phyloP scores from a whole-genome alignment of 257 asterid species.

The Przewalskia tangutica region DNA sequence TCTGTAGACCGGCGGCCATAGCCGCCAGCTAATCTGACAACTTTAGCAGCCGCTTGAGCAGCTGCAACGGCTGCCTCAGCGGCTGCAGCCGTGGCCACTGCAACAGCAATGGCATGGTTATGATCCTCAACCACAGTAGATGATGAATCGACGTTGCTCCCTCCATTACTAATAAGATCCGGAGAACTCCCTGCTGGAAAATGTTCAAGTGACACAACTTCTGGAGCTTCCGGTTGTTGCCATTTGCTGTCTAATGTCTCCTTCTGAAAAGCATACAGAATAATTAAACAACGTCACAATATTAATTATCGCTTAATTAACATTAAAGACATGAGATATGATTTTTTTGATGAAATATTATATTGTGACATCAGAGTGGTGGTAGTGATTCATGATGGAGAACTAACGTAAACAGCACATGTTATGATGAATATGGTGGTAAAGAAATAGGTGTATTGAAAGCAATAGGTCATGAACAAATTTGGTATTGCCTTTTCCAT shows the following conservation, averaged over 20 bases:
- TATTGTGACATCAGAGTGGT: neutral
- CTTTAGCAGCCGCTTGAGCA: conserved; percentile 87
- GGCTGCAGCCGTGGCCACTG: conserved; percentile 82
- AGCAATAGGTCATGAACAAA: conserved; percentile 29
- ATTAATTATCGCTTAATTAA: neutral
- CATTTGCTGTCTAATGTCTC: conserved; percentile 48
- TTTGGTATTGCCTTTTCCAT: neutral
- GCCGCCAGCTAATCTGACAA: conserved; percentile 63
- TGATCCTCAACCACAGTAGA: conserved; percentile 49
- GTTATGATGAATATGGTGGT: conserved; percentile 22
- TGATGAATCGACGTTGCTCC: conserved; percentile 26
- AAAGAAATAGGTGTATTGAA: conserved; percentile 30
- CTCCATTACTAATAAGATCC: conserved; percentile 40
- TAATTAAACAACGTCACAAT: neutral
- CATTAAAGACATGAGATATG: neutral
- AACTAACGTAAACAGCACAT: conserved; percentile 27
- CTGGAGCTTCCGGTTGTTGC: conserved; percentile 75
- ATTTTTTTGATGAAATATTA: neutral
- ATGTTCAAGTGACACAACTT: conserved; percentile 77
- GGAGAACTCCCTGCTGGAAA: conserved; percentile 79
- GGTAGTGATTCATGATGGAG: conserved; percentile 10
- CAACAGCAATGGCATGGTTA: conserved; percentile 64
- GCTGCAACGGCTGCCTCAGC: conserved; percentile 89
- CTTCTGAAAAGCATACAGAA: conserved; percentile 24
- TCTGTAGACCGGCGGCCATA: conserved; percentile 56